phyloP scores from a whole-genome alignment of 2,329 filamentous ascomycete species.

The Colletotrichum sp. region DNA sequence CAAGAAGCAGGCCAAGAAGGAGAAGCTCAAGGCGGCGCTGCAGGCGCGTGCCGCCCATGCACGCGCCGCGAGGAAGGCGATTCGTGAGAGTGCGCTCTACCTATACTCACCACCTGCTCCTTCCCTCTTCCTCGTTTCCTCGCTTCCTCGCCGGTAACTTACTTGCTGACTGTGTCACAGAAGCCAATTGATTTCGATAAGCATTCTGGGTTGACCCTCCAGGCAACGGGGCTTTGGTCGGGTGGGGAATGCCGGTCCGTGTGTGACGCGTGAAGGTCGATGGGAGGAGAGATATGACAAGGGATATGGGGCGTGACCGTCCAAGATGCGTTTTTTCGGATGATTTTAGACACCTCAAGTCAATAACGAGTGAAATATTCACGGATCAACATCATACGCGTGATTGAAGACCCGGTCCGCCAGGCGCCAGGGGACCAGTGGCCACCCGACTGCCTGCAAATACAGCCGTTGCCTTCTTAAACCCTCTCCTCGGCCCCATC shows the following conservation, averaged over 20 bases:
- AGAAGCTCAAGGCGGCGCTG: not conserved
- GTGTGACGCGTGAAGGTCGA: not conserved
- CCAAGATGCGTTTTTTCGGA: not conserved
- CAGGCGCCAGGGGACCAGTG: not conserved
- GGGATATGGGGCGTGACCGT: not conserved
- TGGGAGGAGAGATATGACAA: not conserved
- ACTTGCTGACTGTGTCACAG: not conserved
- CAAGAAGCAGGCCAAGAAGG: not conserved
- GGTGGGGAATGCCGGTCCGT: not conserved
- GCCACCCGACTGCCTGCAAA: not conserved
- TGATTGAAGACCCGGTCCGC: not conserved
- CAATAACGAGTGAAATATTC: not conserved
- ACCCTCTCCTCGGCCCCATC: not conserved
- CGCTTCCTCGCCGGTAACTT: not conserved
- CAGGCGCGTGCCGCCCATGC: not conserved
- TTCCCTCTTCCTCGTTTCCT: not conserved
- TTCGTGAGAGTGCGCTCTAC: not conserved
- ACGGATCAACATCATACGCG: not conserved
- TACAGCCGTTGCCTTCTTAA: not conserved
- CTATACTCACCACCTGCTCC: not conserved
- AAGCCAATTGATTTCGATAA: not conserved
- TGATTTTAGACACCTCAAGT: not conserved
- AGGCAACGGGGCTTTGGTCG: not conserved
- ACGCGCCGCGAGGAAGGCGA: not conserved
- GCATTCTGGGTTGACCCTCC: not conserved